Evolutionary conservation across 768 basidiomycete species (phyloP).

Genomic region (Exsudoporus frostii): DNA sequence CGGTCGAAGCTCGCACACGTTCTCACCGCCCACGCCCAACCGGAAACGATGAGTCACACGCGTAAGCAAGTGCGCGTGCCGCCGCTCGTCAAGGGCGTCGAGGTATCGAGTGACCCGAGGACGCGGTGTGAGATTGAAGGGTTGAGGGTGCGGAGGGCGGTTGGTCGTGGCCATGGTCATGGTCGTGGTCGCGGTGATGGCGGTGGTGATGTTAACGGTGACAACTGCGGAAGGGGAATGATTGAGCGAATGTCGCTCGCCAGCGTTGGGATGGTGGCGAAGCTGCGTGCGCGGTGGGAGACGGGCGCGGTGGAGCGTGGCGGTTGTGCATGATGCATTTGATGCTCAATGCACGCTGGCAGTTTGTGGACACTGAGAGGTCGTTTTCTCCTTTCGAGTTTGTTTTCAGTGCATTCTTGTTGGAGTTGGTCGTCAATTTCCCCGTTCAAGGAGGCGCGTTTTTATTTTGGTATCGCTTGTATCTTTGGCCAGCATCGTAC

Average conservation of each 20-base stretch:
- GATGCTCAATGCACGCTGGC: not conserved
- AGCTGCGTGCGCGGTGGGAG: conserved; percentile 22
- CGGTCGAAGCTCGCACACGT: conserved; percentile 23
- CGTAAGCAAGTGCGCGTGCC: not conserved
- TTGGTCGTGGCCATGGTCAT: not conserved
- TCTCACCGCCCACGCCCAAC: not conserved
- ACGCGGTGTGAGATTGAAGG: conserved; percentile 9
- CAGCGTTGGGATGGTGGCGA: conserved; percentile 19
- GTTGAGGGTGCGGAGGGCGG: not conserved
- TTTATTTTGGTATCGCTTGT: not conserved
- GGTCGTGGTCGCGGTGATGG: not conserved
- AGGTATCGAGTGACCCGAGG: conserved; percentile 2
- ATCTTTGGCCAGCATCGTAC: too few species aligned
- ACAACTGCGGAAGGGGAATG: not conserved
- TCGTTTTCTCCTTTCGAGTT: not conserved
- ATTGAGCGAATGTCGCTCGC: conserved; percentile 1
- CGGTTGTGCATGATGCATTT: not conserved
- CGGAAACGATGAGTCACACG: not conserved
- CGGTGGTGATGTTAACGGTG: not conserved
- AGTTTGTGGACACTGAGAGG: not conserved
- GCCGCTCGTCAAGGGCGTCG: not conserved
- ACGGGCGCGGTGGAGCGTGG: not conserved
- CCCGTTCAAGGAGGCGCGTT: not conserved
- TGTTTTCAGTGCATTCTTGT: not conserved
- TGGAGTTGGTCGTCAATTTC: not conserved